These are phyloP conservation scores for Azolla pinnata DNA, from an alignment of 75 land plant species.

Conservation along the genomic window DNA sequence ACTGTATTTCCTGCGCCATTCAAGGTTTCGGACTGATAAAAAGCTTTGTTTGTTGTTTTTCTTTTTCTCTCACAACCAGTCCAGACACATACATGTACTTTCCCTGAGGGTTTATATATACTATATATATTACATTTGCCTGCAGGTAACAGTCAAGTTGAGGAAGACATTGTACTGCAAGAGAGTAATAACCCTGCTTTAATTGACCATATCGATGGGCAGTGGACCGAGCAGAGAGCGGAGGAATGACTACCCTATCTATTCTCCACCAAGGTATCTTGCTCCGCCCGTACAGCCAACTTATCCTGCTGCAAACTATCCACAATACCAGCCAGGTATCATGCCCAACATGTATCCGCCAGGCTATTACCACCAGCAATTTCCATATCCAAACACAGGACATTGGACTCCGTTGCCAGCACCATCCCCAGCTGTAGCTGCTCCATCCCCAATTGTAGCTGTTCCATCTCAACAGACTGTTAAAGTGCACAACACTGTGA, in stretches of 20 bases:
- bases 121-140: too few relatives aligned
- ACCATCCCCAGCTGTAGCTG: neutral
- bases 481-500: slow-evolving; percentile 8
- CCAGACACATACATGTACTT: too few relatives aligned
- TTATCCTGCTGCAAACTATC: neutral
- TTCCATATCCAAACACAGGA: neutral
- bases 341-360: neutral
- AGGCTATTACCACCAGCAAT: neutral
- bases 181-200: too few relatives aligned
- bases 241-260: neutral
- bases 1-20: too few relatives aligned
- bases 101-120: too few relatives aligned
- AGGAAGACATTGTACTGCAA: too few relatives aligned
- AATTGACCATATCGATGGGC: too few relatives aligned
- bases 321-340: neutral
- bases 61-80: too few relatives aligned
- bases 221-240: neutral
- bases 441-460: neutral
- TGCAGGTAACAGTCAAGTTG: too few relatives aligned
- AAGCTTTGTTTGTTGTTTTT: too few relatives aligned
- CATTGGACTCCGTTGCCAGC: neutral
- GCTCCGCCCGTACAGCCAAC: neutral
- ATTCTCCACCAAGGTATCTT: neutral
- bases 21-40: too few relatives aligned
- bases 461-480: neutral